Percentiles rank a stretch among this genome's conserved stretches.
These are phyloP conservation scores for Saitozyma sp. DNA, from an alignment of 768 basidiomycete genomes.

Conservation along the genomic window DNA sequence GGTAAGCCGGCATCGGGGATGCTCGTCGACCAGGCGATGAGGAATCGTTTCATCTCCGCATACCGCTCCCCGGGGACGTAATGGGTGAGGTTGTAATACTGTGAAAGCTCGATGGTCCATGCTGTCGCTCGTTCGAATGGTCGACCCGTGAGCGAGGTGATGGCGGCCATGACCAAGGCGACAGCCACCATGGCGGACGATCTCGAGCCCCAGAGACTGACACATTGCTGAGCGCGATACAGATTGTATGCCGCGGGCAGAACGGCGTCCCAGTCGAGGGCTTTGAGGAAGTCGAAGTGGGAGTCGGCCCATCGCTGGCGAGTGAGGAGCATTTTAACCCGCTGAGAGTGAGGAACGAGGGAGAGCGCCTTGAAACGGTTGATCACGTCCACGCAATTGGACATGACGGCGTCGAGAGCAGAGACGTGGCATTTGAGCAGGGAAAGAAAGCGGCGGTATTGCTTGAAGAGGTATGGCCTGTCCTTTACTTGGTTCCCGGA, in stretches of 20 bases:
- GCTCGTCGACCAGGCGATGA: conserved; percentile 38
- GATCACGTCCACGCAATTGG: conserved; percentile 1
- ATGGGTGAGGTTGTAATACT: conserved; percentile 8
- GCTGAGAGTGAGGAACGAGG: background rate
- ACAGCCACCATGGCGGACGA: conserved; percentile 7
- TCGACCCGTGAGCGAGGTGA: conserved; percentile 7
- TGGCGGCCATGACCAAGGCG: conserved; percentile 17
- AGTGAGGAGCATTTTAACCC: background rate
- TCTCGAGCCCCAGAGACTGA: conserved; percentile 14
- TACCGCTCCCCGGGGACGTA: conserved; percentile 10
- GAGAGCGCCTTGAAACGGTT: conserved; percentile 1
- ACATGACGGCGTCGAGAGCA: conserved; percentile 4
- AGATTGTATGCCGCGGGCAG: conserved; percentile 21
- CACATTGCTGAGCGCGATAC: conserved; percentile 26
- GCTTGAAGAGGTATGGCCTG: conserved; percentile 4
- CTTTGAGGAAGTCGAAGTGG: background rate
- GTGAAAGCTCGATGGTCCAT: conserved; percentile 17
- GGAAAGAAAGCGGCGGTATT: background rate
- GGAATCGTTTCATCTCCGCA: conserved; percentile 16
- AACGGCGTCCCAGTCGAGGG: conserved; percentile 18
- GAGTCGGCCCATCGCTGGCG: background rate
- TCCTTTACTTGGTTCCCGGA: conserved; percentile 5
- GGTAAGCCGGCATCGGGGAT: conserved; percentile 25
- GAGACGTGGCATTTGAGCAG: background rate
- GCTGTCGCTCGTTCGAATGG: conserved; percentile 11